phyloP scores from a whole-genome alignment of 257 asterid species.

The Rubia yunnanensis region DNA sequence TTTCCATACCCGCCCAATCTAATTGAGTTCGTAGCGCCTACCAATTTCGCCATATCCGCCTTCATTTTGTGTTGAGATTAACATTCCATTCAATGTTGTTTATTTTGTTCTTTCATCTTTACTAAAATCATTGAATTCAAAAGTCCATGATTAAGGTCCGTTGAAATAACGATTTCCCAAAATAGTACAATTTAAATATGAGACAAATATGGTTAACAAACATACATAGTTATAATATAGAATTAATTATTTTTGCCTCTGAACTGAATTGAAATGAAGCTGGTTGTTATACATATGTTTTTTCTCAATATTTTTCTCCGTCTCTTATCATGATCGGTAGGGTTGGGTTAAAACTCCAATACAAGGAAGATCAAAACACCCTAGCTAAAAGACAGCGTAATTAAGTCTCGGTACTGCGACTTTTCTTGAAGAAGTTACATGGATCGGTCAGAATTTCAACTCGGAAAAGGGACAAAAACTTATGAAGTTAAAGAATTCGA shows the following conservation, averaged over 20 bases:
- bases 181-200: no score
- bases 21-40: not conserved
- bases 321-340: not conserved
- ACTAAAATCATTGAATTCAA: no score
- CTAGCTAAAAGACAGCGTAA: not conserved
- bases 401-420: not conserved
- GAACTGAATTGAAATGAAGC: no score
- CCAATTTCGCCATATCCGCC: not conserved
- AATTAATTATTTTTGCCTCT: no score
- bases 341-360: not conserved
- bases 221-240: no score
- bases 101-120: no score
- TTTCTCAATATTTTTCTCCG: not conserved
- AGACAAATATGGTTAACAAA: no score
- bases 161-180: no score
- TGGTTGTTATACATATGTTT: no score
- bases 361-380: no score
- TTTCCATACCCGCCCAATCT: not conserved
- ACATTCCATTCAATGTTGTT: not conserved
- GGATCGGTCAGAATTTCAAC: not conserved
- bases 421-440: not conserved
- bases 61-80: not conserved
- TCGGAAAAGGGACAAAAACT: slow-evolving; percentile 1
- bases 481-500: not conserved
- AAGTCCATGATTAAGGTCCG: no score